Base-by-base conservation (phyloP, 2,329 filamentous ascomycete species). In the Colletotrichum coccodes region DNA sequence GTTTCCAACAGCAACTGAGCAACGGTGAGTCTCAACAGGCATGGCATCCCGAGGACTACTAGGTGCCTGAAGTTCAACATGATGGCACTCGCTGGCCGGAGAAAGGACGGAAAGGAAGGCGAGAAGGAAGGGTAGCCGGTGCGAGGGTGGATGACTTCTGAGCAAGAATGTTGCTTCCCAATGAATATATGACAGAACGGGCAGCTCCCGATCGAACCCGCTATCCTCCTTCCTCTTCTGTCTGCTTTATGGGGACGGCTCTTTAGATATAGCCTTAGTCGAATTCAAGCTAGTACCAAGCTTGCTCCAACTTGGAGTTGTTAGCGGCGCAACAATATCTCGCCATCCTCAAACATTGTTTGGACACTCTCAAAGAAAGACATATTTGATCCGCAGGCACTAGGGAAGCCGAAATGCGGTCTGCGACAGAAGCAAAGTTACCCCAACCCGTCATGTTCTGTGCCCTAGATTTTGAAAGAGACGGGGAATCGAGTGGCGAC, bases 21-120 rank as follows among this genome's bases (percentile, higher is more conserved):
- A 23, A 6, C 50, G n/a, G 58, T 26, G 40, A 60, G 47, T 30
- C 57, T 49, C 34, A 54, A 38, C 40, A 66, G 63, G 32, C 42
- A 49, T 40, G 23, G 42, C n/a, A 49, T 26, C 32, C 64, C 58
- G 14, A 66, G 18, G 30, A 38, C 23, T 40, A 66, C 23, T 14
- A 53, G 12, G 21, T 49, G 40, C 21, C 49, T 28, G 18, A 61
- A 42, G 62, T 57, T 62, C 64, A 61, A 49, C 57, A 66, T 61
- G 21, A 3, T 34, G 57, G 18, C n/a, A 26, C 40, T 34, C 2
- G 4, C 47, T 11, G 5, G 12, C 3, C 8, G 21, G 14, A 12
- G 40, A 16, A 53, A 32, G 8, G 26, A 23, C 36, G 44, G 23
- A 26, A 32, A 16, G 11, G 30, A 50, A 14, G 21, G 46, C n/a